Evolutionary conservation across 768 basidiomycete species (phyloP).

Genomic region (Suillus subluteus): DNA sequence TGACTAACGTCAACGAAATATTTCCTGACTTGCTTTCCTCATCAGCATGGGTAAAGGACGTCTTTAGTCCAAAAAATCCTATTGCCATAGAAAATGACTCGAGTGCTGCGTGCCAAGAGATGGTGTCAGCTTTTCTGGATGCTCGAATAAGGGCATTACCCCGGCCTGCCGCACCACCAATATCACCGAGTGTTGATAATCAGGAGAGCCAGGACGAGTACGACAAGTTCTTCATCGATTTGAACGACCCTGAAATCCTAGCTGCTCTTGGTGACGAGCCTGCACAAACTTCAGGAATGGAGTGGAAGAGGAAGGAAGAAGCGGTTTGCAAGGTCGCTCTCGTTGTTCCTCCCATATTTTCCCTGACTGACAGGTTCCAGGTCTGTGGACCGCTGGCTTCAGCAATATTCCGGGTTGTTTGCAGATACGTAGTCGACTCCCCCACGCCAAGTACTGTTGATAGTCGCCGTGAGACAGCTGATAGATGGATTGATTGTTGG

Average conservation of each 20-base stretch:
- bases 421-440: constrained; percentile 46
- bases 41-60: constrained; percentile 61
- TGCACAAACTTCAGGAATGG: constrained; percentile 24
- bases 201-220: constrained; percentile 85
- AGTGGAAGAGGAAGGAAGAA: constrained; percentile 48
- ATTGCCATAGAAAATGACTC: constrained; percentile 45
- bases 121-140: constrained; percentile 65
- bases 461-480: constrained; percentile 42
- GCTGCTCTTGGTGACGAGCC: constrained; percentile 52
- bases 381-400: constrained; percentile 42
- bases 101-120: constrained; percentile 56
- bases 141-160: constrained; percentile 55
- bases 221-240: constrained; percentile 58
- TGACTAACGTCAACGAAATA: not conserved
- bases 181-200: constrained; percentile 39
- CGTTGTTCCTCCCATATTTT: not conserved
- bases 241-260: constrained; percentile 61
- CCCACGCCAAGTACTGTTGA: constrained; percentile 23
- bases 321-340: constrained; percentile 52
- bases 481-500: constrained; percentile 73
- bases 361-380: not conserved
- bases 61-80: constrained; percentile 51
- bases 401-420: constrained; percentile 58
- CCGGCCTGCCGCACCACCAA: constrained; percentile 37
- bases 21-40: constrained; percentile 16